Evolutionary conservation across 2,329 filamentous ascomycete species (phyloP), one percentile per base, ranked within the genome.

Genomic region (Lasiodiplodia sp.): DNA sequence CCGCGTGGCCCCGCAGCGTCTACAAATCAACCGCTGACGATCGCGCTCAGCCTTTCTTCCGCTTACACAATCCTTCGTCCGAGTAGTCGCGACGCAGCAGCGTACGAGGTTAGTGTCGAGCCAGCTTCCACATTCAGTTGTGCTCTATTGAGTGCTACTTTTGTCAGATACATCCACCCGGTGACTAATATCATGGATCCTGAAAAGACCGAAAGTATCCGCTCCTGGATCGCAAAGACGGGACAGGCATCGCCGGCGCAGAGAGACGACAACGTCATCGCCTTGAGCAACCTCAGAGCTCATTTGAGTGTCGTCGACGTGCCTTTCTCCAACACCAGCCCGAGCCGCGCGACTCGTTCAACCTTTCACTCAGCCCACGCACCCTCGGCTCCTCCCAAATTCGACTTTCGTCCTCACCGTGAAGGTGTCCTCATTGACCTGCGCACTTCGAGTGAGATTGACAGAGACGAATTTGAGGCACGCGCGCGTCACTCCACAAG

Each of bases 381-480:
- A 11, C n/a, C 38, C 14, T 12, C 23, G 14, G 57, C 38, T 18
- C 7, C 37, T 4, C 12, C 37, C 10, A 12, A 16, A 23, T 14
- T 28, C 14, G 40, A 34, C 23, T n/a, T 44, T 21, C 58, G 40
- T 40, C 25, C 40, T 23, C 34, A 25, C 10, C 40, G 23, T 6
- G 8, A 16, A 3, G 40, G 40, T 8, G 18, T 63, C 7, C 16
- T 63, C 10, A n/a, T 62, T 34, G 58, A 34, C 25, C 10, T 49
- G 8, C 58, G 58, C 25, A 62, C 40, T 16, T 14, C 25, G 8
- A 63, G 58, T 34, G 58, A 63, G 25, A 51, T 51, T 5, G 40
- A 63, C 28, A 51, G 44, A 21, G 58, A 63, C 25, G 40, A 49
- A 63, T 25, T 28, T 34, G 18, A 25, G 49, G 57, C 57, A 60